Evolutionary conservation across 116 monocot species (phyloP).

Genomic region (Trichopus zeylanicus): DNA sequence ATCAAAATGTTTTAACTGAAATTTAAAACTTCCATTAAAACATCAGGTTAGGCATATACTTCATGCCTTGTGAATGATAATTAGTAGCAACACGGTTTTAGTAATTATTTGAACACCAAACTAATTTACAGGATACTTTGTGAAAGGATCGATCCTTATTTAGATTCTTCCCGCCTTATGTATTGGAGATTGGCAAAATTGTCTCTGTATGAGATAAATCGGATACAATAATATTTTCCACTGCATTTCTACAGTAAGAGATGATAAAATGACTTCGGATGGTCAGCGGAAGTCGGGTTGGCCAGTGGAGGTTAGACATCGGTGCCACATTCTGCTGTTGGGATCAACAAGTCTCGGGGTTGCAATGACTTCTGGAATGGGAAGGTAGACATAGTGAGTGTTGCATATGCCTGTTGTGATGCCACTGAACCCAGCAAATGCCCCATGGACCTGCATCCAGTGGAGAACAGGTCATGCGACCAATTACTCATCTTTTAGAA

Average conservation of each 20-base stretch:
- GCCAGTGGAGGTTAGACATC: slow-evolving; percentile 82
- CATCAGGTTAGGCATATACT: too few species aligned
- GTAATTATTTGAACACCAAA: neutral
- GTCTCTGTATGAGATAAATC: neutral
- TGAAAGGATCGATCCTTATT: neutral
- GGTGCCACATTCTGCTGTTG: slow-evolving; percentile 96
- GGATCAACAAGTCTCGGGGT: slow-evolving; percentile 52
- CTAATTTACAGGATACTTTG: neutral
- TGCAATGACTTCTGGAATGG: slow-evolving; percentile 75
- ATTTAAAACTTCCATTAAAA: too few species aligned
- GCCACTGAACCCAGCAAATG: slow-evolving; percentile 93
- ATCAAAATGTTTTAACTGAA: too few species aligned
- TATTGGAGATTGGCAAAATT: neutral
- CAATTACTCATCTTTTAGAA: neutral
- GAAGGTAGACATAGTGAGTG: slow-evolving; percentile 81
- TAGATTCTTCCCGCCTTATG: neutral
- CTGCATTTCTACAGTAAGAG: too few species aligned
- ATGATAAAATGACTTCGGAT: neutral
- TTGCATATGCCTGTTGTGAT: slow-evolving; percentile 82
- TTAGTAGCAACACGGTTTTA: too few species aligned
- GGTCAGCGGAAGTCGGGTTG: slow-evolving; percentile 65
- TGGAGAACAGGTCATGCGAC: neutral
- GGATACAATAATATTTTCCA: neutral
- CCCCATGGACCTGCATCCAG: slow-evolving; percentile 65
- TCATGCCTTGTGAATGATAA: too few species aligned